Conservation (phyloP, 2,329 filamentous ascomycete genomes). For the Eutypa lata region DNA sequence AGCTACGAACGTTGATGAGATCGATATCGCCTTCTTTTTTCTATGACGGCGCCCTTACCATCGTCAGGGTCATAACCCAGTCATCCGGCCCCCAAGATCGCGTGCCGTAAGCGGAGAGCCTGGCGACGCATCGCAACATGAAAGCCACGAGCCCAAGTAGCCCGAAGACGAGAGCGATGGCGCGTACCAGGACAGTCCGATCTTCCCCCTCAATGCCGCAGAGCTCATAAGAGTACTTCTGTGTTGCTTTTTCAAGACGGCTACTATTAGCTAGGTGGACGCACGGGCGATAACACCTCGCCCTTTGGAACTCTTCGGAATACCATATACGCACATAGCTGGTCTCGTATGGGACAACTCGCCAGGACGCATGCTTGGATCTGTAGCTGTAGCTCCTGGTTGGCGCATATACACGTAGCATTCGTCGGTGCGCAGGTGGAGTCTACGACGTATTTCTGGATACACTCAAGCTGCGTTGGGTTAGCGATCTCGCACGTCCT, state of each 20-base stretch:
- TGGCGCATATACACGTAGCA: not conserved
- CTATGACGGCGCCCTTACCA: too few species aligned
- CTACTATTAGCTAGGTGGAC: too few species aligned
- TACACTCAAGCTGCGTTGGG: not conserved
- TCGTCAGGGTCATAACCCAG: constrained; percentile 10
- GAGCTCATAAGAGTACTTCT: constrained; percentile 3
- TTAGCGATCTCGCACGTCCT: not conserved
- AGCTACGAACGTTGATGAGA: not conserved
- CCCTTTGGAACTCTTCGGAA: not conserved
- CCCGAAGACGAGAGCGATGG: constrained; percentile 14
- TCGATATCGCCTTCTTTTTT: too few species aligned
- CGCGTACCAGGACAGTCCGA: constrained; percentile 11
- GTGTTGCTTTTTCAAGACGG: constrained; percentile 8
- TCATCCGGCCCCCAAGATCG: constrained; percentile 18
- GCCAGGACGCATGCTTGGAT: not conserved
- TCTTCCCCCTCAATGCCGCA: constrained; percentile 16
- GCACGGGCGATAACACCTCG: too few species aligned
- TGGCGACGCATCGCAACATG: constrained; percentile 13
- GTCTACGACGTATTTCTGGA: not conserved
- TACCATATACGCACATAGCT: not conserved
- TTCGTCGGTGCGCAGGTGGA: not conserved
- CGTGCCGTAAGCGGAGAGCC: constrained; percentile 6
- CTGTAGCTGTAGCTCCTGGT: not conserved
- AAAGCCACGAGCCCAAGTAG: constrained; percentile 16
- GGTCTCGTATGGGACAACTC: not conserved